These are phyloP conservation scores for Naegleria fowleri DNA, from an alignment of 208 protist species.

Conservation along the genomic window DNA sequence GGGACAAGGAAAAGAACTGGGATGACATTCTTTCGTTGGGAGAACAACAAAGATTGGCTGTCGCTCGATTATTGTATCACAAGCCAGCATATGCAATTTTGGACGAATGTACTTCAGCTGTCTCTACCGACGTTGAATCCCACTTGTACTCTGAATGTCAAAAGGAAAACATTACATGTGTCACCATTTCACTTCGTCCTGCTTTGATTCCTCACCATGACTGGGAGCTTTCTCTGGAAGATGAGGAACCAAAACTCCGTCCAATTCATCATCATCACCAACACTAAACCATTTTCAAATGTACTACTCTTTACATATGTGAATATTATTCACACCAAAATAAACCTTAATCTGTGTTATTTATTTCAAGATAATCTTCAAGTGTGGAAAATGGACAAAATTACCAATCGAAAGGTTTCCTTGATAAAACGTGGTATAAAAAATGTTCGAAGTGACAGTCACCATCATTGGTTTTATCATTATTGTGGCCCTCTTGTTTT, in stretches of 20 bases:
- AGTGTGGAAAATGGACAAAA: too few relatives aligned
- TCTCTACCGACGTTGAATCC: conserved; percentile 63
- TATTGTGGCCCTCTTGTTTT: too few relatives aligned
- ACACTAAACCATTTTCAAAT: too few relatives aligned
- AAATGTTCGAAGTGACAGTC: too few relatives aligned
- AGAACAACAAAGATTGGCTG: conserved; percentile 73
- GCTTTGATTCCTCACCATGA: conserved; percentile 68
- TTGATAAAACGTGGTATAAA: too few relatives aligned
- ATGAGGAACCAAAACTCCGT: conserved; percentile 33
- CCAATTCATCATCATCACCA: background rate
- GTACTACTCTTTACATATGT: too few relatives aligned
- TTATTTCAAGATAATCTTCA: too few relatives aligned
- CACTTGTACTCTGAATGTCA: conserved; percentile 61
- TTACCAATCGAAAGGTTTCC: too few relatives aligned
- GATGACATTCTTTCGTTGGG: conserved; percentile 54
- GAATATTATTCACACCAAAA: too few relatives aligned
- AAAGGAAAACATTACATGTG: conserved; percentile 65
- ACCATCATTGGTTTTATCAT: too few relatives aligned
- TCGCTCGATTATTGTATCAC: conserved; percentile 77
- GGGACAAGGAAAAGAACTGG: conserved; percentile 54
- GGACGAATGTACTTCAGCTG: conserved; percentile 73
- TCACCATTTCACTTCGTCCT: conserved; percentile 71
- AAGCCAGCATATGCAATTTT: conserved; percentile 72
- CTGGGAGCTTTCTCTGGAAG: conserved; percentile 69
- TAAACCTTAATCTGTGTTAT: too few relatives aligned